phyloP scores from a whole-genome alignment of 805 yeast genomes.

The Wickerhamomyces bisporus region DNA sequence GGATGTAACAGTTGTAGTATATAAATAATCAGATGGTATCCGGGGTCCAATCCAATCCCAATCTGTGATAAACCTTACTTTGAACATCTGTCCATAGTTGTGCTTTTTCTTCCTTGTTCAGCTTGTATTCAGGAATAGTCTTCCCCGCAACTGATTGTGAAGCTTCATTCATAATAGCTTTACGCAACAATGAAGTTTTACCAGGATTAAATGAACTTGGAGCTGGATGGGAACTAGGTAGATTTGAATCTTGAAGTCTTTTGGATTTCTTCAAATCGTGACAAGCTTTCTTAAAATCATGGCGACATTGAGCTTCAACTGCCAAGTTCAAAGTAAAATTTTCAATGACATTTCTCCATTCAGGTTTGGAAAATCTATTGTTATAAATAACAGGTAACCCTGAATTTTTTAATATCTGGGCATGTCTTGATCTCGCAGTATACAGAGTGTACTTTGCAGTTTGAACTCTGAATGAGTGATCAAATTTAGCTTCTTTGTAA shows the following conservation, averaged over 20 bases:
- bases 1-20: too few relatives aligned
- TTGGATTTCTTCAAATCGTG: constrained; percentile 40
- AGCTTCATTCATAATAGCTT: constrained; percentile 28
- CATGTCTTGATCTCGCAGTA: constrained; percentile 50
- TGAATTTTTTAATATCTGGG: constrained; percentile 24
- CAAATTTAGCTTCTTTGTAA: constrained; percentile 60
- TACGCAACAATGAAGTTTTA: constrained; percentile 23
- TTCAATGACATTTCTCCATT: constrained; percentile 73
- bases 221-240: not conserved
- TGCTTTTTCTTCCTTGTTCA: constrained; percentile 53
- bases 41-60: constrained; percentile 59
- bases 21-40: constrained; percentile 29
- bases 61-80: constrained; percentile 46
- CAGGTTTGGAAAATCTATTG: constrained; percentile 41
- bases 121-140: constrained; percentile 11
- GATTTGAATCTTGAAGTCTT: constrained; percentile 7
- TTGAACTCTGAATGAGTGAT: constrained; percentile 45
- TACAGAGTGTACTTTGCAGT: constrained; percentile 60
- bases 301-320: constrained; percentile 66
- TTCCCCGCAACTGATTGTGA: constrained; percentile 6
- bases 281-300: constrained; percentile 53
- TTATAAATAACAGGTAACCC: constrained; percentile 14
- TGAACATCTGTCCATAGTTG: constrained; percentile 63
- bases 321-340: constrained; percentile 60
- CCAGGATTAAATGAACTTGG: constrained; percentile 4